Base-by-base conservation (phyloP, 495 filamentous ascomycete genomes). In the Penicillium verhagenii region DNA sequence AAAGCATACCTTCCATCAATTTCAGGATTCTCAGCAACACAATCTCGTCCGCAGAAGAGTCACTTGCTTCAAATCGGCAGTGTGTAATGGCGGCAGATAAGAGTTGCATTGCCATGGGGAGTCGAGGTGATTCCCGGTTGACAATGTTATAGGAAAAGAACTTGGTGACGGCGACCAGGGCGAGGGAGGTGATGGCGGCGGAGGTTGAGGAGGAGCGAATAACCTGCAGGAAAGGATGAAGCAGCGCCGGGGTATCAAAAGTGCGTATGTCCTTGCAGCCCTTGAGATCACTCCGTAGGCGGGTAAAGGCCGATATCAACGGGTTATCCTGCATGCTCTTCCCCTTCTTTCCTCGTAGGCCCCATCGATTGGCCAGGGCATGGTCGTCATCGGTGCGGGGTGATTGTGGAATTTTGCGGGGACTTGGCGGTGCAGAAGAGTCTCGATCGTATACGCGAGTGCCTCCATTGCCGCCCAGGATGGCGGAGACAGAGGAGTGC, bases 321-420 rank as follows among this genome's bases (percentile, higher is more conserved):
- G 94, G 95, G 65, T 97, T 97, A 74, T 99, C 94, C 78, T 96
- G 91, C 81, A 97, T 89, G 74, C 92, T 97, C 81, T 92, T 95
- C 29, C 94, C 95, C 70, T 92, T 96, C 84, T 96, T 97, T 47
- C 94, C 94, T 61, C 95, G 79, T 54, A 97, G 70, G 2, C 94
- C 94, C 94, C 94, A 99, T 69, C 82, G 70, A 67, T 82, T 86
- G 43, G 78, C 81, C 62, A 84, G 64, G 11, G 65, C 72, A 68
- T 79, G 81, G 58, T 83, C 81, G 45, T 78, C 77, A 53, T 75
- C 78, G 28, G 44, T 54, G 40, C 63, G 37, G 16, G 60, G 47
- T 37, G 59, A 44, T 50, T 64, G 64, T 14, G 62, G 23, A 38
- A 31, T 54, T 54, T 62, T 75, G 44, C 72, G 69, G n/a, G 71